Evolutionary conservation across 768 basidiomycete species (phyloP), one percentile per base, ranked within the genome.

Genomic region (Rhizopogon vesiculosus): DNA sequence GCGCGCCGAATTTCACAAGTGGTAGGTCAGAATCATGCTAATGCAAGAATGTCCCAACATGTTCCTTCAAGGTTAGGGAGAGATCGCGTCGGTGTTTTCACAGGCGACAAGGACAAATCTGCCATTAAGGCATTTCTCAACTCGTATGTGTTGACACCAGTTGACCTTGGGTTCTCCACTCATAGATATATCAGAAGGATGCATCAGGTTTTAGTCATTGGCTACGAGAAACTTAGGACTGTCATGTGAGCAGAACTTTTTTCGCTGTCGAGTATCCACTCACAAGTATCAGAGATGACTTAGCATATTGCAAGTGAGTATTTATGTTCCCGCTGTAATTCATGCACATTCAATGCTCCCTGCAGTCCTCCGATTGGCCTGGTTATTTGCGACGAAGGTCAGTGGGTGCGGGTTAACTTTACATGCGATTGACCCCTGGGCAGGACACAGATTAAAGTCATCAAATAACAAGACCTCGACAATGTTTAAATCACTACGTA

Each of bases 351-450:
- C 2, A 5, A 45, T 44, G 12, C 40, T 56, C 5, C 7, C 22
- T 39, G 7, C 59, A 92, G 91, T 49, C 96, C 96, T 18, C 89
- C 91, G 1, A 91, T 99, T 59, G 97, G 91, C 7, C 73, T 99
- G 4, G 88, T 99, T 58, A 78, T 99, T 19, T 98, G 96, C 62
- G 97, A 99, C 65, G 97, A 99, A 81, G 95, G 94, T 81, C 28
- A 15, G 67, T 50, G 7, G 12, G 13, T 41, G 5, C 8, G 40
- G 5, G 5, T 5, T 22, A 0, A 1, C 40, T 40, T 25, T 18
- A 22, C 38, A 45, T 18, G n/a, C 35, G 19, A 39, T 28, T 42
- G 29, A 51, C 58, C 5, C 40, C 18, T n/a, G 45, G 28, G 45
- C 49, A 91, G 93, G 92, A 3, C 97, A 99, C 69, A 78, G 95